A percentile compares a stretch with the other conserved stretches of the same genome.
Evolutionary conservation across 345 rosid species (phyloP).

Genomic region (Raphanus raphanistrum): DNA sequence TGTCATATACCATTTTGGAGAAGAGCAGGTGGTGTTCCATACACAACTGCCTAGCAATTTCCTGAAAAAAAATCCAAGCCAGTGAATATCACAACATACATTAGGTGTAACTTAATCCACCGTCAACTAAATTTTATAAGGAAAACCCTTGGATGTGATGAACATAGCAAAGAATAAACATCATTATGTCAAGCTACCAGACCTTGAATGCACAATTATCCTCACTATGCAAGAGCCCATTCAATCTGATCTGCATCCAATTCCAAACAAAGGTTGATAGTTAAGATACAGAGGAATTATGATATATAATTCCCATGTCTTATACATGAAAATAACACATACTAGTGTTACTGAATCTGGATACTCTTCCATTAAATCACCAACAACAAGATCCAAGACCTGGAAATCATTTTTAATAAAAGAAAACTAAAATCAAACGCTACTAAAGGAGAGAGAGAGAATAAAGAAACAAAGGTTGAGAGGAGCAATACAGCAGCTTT

Average conservation of each 20-base stretch:
- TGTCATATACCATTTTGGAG: constrained; percentile 78
- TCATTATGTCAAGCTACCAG: neutral
- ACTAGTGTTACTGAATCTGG: constrained; percentile 72
- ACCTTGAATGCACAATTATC: constrained; percentile 88
- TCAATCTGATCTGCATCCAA: constrained; percentile 73
- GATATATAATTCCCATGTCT: too few species aligned
- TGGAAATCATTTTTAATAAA: constrained; percentile 24
- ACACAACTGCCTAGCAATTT: constrained; percentile 88
- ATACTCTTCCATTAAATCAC: constrained; percentile 41
- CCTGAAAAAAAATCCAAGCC: constrained; percentile 44
- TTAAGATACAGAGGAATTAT: neutral
- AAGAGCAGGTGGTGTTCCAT: constrained; percentile 73
- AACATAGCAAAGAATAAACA: too few species aligned
- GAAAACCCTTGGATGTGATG: neutral
- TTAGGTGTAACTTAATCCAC: neutral
- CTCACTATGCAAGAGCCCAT: constrained; percentile 84
- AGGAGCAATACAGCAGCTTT: constrained; percentile 60
- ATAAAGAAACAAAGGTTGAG: neutral
- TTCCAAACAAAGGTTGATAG: neutral
- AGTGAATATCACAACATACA: constrained; percentile 5
- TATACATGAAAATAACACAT: neutral
- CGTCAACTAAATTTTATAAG: neutral
- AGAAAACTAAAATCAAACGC: neutral
- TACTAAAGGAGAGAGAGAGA: neutral
- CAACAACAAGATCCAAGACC: constrained; percentile 87